Percentiles rank a stretch among this genome's conserved stretches.
phyloP scores from a whole-genome alignment of 441 rosid genomes.

The Adansonia rubrostipa region DNA sequence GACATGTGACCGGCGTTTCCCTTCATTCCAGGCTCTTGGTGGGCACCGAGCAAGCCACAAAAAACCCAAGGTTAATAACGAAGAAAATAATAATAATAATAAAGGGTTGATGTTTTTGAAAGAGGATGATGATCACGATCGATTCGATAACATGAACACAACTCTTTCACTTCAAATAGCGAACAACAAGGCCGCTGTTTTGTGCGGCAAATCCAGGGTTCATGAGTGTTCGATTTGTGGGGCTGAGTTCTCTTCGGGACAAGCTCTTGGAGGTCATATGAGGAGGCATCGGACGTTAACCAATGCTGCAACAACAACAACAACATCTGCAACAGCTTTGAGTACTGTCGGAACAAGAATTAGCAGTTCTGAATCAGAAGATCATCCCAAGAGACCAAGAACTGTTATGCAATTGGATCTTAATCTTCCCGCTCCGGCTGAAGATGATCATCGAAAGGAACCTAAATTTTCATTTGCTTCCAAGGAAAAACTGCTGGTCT shows the following conservation, averaged over 20 bases:
- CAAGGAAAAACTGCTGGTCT: slow-evolving; percentile 43
- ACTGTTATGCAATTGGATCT: slow-evolving; percentile 40
- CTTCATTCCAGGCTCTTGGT: slow-evolving; percentile 75
- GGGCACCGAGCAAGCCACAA: slow-evolving; percentile 75
- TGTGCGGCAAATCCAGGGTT: slow-evolving; percentile 40
- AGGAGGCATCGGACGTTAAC: slow-evolving; percentile 53
- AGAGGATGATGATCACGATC: slow-evolving; percentile 21
- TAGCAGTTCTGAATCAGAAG: slow-evolving; percentile 23
- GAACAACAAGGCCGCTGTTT: slow-evolving; percentile 25
- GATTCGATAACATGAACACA: slow-evolving; percentile 32
- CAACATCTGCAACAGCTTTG: slow-evolving; percentile 17
- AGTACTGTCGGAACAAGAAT: slow-evolving; percentile 22
- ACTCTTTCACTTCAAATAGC: slow-evolving; percentile 58
- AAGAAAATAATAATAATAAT: background rate
- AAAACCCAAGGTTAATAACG: slow-evolving; percentile 41
- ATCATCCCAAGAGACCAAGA: slow-evolving; percentile 29
- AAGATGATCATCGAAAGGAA: slow-evolving; percentile 32
- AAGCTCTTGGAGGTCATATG: slow-evolving; percentile 79
- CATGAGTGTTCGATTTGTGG: slow-evolving; percentile 71
- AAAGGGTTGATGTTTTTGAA: slow-evolving; percentile 22
- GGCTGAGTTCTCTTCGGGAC: slow-evolving; percentile 69
- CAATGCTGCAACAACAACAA: slow-evolving; percentile 27
- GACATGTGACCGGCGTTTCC: slow-evolving; percentile 62
- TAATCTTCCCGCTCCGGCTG: slow-evolving; percentile 47
- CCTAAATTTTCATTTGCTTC: slow-evolving; percentile 37